A percentile compares a stretch with the other conserved stretches of the same genome.
These are phyloP conservation scores for Ophiostoma ulmi DNA, from an alignment of 2,329 filamentous ascomycete species.

Conservation along the genomic window DNA sequence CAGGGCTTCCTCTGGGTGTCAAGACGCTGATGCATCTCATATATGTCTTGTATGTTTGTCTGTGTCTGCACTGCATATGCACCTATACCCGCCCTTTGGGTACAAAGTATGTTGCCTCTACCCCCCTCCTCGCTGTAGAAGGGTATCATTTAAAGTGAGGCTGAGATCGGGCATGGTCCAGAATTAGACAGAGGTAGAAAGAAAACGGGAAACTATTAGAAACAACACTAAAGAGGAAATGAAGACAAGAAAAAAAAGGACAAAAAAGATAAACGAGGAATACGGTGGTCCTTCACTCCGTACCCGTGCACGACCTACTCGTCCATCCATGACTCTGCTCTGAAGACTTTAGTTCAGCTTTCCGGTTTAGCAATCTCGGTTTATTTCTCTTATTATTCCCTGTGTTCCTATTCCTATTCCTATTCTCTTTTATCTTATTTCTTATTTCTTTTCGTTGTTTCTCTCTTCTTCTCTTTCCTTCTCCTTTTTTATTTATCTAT, in stretches of 20 bases:
- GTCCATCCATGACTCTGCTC: not conserved
- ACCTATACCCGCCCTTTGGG: not conserved
- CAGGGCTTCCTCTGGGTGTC: not conserved
- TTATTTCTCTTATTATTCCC: not conserved
- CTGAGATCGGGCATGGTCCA: not conserved
- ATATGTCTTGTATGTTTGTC: not conserved
- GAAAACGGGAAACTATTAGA: not conserved
- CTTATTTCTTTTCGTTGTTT: not conserved
- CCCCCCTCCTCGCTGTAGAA: not conserved
- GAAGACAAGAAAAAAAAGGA: not conserved
- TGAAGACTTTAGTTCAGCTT: not conserved
- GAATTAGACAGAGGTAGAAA: not conserved
- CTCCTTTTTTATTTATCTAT: no score
- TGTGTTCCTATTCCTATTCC: not conserved
- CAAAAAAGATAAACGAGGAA: not conserved
- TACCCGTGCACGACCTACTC: not conserved
- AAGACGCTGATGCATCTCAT: not conserved
- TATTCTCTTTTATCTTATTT: not conserved
- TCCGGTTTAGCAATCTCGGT: not conserved
- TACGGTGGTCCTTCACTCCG: not conserved
- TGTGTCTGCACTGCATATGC: no score
- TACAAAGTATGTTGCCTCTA: not conserved
- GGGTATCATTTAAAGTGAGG: not conserved
- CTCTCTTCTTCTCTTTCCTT: not conserved
- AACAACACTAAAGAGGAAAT: not conserved